A percentile compares a stretch with the other conserved stretches of the same genome.
phyloP scores from a whole-genome alignment of 108 stramenopile species.

The Cyclotella distinguenda region DNA sequence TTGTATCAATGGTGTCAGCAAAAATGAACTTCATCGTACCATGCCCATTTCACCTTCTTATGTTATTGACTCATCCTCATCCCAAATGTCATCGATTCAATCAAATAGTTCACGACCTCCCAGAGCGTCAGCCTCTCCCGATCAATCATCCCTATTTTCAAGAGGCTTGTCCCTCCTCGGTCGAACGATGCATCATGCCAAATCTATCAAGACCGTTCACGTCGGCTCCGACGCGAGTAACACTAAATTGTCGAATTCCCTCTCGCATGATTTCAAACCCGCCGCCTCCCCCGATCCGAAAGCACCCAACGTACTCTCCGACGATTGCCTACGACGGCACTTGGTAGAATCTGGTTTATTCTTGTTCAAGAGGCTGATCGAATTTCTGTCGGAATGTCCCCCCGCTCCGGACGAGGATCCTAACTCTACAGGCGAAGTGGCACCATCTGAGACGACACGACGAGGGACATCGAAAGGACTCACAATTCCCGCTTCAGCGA shows the following conservation, averaged over 20 bases:
- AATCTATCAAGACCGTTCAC: too few relatives aligned
- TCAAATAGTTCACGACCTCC: too few relatives aligned
- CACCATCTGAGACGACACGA: background rate
- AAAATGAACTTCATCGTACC: too few relatives aligned
- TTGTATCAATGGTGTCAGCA: too few relatives aligned
- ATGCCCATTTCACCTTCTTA: too few relatives aligned
- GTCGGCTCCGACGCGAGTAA: too few relatives aligned
- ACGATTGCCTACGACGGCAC: slow-evolving; percentile 22
- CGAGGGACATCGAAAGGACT: slow-evolving; percentile 45
- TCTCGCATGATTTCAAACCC: too few relatives aligned
- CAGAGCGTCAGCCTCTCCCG: slow-evolving; percentile 1
- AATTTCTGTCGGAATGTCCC: slow-evolving; percentile 49
- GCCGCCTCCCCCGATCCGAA: slow-evolving; percentile 10
- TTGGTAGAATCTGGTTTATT: slow-evolving; percentile 43
- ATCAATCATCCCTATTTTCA: slow-evolving; percentile 23
- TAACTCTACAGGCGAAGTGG: background rate
- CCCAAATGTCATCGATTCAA: background rate
- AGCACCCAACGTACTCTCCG: slow-evolving; percentile 34
- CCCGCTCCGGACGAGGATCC: slow-evolving; percentile 31
- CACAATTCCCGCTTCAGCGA: slow-evolving; percentile 68
- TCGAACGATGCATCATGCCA: background rate
- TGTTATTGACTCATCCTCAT: background rate
- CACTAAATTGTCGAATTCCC: background rate
- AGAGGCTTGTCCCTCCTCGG: slow-evolving; percentile 26
- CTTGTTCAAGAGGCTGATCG: slow-evolving; percentile 36